Conservation (phyloP, 140 eudicot species). For the Flaveria floridana region DNA sequence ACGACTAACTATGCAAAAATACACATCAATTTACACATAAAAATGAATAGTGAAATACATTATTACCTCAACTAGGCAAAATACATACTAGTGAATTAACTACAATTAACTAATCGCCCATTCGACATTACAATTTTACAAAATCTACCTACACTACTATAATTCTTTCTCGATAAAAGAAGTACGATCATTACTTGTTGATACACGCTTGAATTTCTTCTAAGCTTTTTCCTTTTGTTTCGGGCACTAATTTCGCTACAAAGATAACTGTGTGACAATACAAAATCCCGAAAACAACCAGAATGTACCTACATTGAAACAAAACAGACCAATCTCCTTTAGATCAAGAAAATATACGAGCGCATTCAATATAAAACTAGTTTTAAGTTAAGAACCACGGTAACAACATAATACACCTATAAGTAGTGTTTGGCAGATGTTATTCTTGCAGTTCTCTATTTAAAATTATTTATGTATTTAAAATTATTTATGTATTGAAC, state of each 20-base stretch:
- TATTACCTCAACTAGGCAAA: not conserved
- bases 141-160: constrained; percentile 16
- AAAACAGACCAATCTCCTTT: not conserved
- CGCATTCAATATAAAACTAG: not conserved
- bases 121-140: constrained; percentile 9
- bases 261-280: constrained; percentile 55
- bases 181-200: constrained; percentile 35
- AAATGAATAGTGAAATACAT: constrained; percentile 11
- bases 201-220: constrained; percentile 79
- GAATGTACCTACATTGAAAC: constrained; percentile 59
- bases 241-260: constrained; percentile 76
- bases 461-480: too few relatives aligned
- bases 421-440: not conserved
- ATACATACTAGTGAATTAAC: not conserved
- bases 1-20: not conserved
- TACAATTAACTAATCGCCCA: not conserved
- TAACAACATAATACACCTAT: not conserved
- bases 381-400: not conserved
- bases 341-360: not conserved
- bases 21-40: not conserved
- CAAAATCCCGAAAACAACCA: constrained; percentile 58
- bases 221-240: constrained; percentile 82
- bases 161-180: constrained; percentile 20
- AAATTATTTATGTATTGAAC: too few relatives aligned
- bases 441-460: not conserved